Evolutionary conservation across 2,329 filamentous ascomycete genomes (phyloP).

Genomic region (Arthrobotrys megalospora): DNA sequence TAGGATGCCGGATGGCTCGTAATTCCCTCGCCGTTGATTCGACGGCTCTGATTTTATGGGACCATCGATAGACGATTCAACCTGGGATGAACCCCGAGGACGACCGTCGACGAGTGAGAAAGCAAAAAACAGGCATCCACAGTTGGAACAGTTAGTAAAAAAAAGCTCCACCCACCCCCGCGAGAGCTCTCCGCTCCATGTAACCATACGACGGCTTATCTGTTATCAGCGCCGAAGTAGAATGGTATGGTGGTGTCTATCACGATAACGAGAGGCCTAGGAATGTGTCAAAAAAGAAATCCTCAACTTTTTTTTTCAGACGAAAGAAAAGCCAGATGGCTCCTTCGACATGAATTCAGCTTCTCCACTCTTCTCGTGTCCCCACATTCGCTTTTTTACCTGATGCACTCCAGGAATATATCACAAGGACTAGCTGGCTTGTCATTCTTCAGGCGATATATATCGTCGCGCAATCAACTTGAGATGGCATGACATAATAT

Average conservation of each 20-base stretch:
- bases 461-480: slow-evolving; percentile 25
- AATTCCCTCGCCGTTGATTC: slow-evolving; percentile 6
- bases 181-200: slow-evolving; percentile 46
- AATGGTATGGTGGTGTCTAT: slow-evolving; percentile 14
- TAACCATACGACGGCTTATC: slow-evolving; percentile 36
- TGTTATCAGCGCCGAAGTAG: slow-evolving; percentile 29
- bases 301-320: slow-evolving; percentile 21
- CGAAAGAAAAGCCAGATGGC: slow-evolving; percentile 7
- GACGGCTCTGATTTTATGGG: slow-evolving; percentile 1
- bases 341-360: not conserved
- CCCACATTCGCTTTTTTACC: slow-evolving; percentile 11
- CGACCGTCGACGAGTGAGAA: not conserved
- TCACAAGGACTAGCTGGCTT: slow-evolving; percentile 18
- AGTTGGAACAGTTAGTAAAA: slow-evolving; percentile 4
- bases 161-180: slow-evolving; percentile 38
- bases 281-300: slow-evolving; percentile 11
- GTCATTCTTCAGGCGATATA: slow-evolving; percentile 17
- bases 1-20: slow-evolving; percentile 10
- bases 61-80: slow-evolving; percentile 23
- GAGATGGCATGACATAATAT: slow-evolving; percentile 37
- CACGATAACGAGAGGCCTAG: slow-evolving; percentile 33
- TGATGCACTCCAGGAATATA: slow-evolving; percentile 1
- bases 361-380: slow-evolving; percentile 1
- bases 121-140: slow-evolving; percentile 36
- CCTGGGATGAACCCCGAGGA: slow-evolving; percentile 2